These are phyloP conservation scores for Keithomyces neogunnii DNA, from an alignment of 2,329 filamentous ascomycete species.

Conservation along the genomic window DNA sequence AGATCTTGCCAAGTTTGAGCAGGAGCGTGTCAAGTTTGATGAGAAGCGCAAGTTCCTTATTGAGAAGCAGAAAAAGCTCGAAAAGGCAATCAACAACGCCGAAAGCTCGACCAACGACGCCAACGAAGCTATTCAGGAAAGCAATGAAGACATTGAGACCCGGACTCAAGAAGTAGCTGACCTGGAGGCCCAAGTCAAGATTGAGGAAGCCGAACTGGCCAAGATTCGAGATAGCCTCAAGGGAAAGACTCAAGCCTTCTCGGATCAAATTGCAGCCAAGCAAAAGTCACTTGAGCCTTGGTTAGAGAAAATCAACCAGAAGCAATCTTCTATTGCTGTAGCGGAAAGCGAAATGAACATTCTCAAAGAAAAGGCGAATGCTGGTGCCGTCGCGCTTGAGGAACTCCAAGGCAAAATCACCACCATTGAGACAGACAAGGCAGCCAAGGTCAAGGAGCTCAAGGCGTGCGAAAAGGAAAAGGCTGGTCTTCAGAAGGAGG, in stretches of 20 bases:
- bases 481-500: conserved; percentile 64
- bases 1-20: conserved; percentile 87
- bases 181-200: conserved; percentile 67
- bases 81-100: conserved; percentile 75
- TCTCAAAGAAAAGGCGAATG: conserved; percentile 78
- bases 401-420: conserved; percentile 76
- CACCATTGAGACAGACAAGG: conserved; percentile 61
- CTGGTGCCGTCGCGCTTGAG: conserved; percentile 73
- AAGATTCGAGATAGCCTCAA: conserved; percentile 82
- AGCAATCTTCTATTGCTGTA: conserved; percentile 87
- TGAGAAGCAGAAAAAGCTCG: conserved; percentile 88
- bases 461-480: conserved; percentile 69
- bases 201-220: conserved; percentile 73
- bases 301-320: conserved; percentile 95
- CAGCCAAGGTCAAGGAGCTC: conserved; percentile 64
- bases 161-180: conserved; percentile 65
- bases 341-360: conserved; percentile 93
- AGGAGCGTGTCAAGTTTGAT: conserved; percentile 93
- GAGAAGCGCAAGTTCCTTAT: conserved; percentile 93
- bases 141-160: conserved; percentile 67
- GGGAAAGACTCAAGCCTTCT: conserved; percentile 91
- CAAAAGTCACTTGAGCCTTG: conserved; percentile 94
- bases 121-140: conserved; percentile 68
- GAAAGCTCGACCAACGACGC: conserved; percentile 68
- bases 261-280: conserved; percentile 83